Conservation (phyloP, 2,329 filamentous ascomycete species). For the Fusarium sulawesiense region DNA sequence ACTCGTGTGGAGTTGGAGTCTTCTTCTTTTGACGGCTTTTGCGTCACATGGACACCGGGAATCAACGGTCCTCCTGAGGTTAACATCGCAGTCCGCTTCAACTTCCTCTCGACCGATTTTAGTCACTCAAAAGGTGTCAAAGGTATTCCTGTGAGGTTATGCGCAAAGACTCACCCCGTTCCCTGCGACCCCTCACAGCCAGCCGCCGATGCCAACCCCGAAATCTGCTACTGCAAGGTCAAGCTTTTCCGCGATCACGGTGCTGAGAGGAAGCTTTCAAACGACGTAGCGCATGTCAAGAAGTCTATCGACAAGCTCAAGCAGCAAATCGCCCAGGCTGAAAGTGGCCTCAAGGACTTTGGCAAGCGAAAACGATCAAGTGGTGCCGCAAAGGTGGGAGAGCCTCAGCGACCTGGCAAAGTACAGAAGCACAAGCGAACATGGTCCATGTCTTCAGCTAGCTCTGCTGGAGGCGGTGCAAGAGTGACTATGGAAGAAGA, state of each 20-base stretch:
- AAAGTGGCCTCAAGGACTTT: conserved; percentile 74
- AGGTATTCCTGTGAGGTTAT: conserved; percentile 92
- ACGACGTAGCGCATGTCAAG: conserved; percentile 93
- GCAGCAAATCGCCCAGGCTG: conserved; percentile 86
- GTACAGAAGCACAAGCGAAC: conserved; percentile 90
- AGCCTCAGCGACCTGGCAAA: conserved; percentile 77
- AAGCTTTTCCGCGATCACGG: conserved; percentile 97
- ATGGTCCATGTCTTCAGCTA: conserved; percentile 91
- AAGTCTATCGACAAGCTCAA: conserved; percentile 97
- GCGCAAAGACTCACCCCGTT: conserved; percentile 85
- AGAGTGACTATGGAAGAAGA: conserved; percentile 76
- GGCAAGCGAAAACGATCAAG: conserved; percentile 71
- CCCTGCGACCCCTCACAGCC: conserved; percentile 63
- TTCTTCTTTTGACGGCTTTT: conserved; percentile 93
- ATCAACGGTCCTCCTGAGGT: conserved; percentile 78
- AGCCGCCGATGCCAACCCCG: conserved; percentile 61
- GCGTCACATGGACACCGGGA: conserved; percentile 86
- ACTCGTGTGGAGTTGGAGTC: conserved; percentile 77
- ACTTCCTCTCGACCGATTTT: conserved; percentile 98
- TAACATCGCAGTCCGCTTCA: conserved; percentile 92
- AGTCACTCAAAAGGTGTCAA: conserved; percentile 99
- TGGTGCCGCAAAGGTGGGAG: conserved; percentile 59
- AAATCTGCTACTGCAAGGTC: conserved; percentile 95
- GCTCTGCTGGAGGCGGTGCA: conserved; percentile 63
- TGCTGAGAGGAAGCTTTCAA: conserved; percentile 92